Percentiles rank a stretch among this genome's conserved stretches.
phyloP scores from a whole-genome alignment of 345 rosid genomes.

The Carallia pectinifolia region DNA sequence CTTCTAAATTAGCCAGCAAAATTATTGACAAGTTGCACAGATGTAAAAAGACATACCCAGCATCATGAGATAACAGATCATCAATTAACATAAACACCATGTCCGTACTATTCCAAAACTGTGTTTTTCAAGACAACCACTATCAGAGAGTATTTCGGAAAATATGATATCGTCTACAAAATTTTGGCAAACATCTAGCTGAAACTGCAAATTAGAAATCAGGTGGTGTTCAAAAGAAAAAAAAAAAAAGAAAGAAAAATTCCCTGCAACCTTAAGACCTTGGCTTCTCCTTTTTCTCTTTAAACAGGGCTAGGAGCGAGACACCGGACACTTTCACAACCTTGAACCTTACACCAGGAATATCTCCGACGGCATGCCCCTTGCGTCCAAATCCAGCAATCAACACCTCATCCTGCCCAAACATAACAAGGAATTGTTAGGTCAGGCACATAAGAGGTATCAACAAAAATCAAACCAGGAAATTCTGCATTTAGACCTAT shows the following conservation, averaged over 20 bases:
- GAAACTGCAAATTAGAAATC: not conserved
- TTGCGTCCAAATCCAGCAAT: conserved; percentile 81
- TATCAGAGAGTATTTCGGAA: not conserved
- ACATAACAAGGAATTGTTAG: not conserved
- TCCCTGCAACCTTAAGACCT: conserved; percentile 43
- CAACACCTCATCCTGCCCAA: conserved; percentile 64
- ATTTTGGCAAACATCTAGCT: conserved; percentile 1
- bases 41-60: too few species aligned
- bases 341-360: conserved; percentile 88
- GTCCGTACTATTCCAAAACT: not conserved
- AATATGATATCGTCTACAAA: not conserved
- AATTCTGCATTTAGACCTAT: not conserved
- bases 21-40: too few species aligned
- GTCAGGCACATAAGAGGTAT: not conserved
- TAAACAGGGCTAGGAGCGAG: conserved; percentile 70
- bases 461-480: not conserved
- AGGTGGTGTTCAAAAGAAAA: not conserved
- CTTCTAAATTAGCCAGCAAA: too few species aligned
- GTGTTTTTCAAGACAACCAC: not conserved
- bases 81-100: not conserved
- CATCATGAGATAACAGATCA: not conserved
- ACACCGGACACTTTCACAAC: conserved; percentile 86
- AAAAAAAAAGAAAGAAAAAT: too few species aligned
- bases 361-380: conserved; percentile 87
- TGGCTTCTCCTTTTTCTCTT: conserved; percentile 87